phyloP scores from a whole-genome alignment of 805 yeast genomes.

The Ogataea naganishii region DNA sequence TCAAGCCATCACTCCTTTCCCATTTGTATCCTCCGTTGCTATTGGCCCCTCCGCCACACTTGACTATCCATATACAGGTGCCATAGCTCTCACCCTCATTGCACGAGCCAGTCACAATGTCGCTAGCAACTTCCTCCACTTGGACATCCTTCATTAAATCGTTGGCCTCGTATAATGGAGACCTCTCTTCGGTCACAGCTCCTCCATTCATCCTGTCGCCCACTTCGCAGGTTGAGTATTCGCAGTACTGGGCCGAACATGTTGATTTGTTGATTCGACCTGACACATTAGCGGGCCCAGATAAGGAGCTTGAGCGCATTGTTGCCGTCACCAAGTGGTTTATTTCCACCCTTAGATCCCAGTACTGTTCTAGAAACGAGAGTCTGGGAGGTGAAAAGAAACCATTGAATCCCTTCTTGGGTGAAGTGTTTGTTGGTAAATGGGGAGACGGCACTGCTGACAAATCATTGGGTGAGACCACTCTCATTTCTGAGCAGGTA shows the following conservation, averaged over 20 bases:
- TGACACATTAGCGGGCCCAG: constrained; percentile 31
- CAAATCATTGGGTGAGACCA: constrained; percentile 61
- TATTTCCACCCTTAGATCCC: constrained; percentile 83
- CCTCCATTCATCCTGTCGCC: constrained; percentile 95
- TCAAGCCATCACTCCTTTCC: no score
- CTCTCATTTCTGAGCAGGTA: constrained; percentile 82
- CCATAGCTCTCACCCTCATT: no score
- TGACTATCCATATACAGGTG: no score
- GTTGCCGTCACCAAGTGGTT: constrained; percentile 87
- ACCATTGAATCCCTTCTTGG: constrained; percentile 93
- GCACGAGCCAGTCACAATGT: constrained; percentile 3
- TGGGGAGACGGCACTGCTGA: constrained; percentile 55
- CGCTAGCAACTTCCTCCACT: constrained; percentile 31
- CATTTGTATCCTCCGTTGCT: no score
- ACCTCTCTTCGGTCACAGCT: constrained; percentile 87
- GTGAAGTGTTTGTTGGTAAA: constrained; percentile 87
- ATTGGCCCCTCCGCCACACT: no score
- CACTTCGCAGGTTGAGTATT: constrained; percentile 80
- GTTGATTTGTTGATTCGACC: constrained; percentile 79
- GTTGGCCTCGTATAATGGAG: constrained; percentile 88
- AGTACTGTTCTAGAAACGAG: constrained; percentile 89
- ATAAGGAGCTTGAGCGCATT: constrained; percentile 52
- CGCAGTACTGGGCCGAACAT: constrained; percentile 95
- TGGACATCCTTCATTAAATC: constrained; percentile 92
- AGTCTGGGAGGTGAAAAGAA: constrained; percentile 93